Percentiles rank a stretch among this genome's conserved stretches.
These are phyloP conservation scores for Teratosphaeria viscida DNA, from an alignment of 2,329 filamentous ascomycete genomes.

Conservation along the genomic window DNA sequence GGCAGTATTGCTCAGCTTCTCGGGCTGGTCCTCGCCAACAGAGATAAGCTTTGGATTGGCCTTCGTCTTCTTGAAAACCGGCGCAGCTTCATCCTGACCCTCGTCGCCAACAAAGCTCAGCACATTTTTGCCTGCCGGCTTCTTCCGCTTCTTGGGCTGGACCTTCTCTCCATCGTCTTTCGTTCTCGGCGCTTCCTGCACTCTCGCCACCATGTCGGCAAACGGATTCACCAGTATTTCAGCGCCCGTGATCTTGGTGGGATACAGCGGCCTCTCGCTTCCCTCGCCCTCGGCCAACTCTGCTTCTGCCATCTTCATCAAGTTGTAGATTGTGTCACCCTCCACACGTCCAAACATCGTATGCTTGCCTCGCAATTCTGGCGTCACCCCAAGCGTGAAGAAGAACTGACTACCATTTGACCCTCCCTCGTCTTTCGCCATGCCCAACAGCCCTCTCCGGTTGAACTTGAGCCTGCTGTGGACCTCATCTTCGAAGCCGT, in stretches of 20 bases:
- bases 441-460: slow-evolving; percentile 78
- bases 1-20: slow-evolving; percentile 12
- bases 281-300: slow-evolving; percentile 65
- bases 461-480: slow-evolving; percentile 91
- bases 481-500: slow-evolving; percentile 77
- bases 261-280: slow-evolving; percentile 75
- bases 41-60: slow-evolving; percentile 66
- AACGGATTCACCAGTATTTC: slow-evolving; percentile 77
- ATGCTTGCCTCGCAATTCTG: slow-evolving; percentile 80
- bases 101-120: slow-evolving; percentile 66
- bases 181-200: slow-evolving; percentile 44
- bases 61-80: slow-evolving; percentile 63
- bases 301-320: slow-evolving; percentile 84
- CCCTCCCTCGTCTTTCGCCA: slow-evolving; percentile 78
- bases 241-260: slow-evolving; percentile 62
- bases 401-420: slow-evolving; percentile 97
- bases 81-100: slow-evolving; percentile 45
- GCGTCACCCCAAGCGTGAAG: slow-evolving; percentile 72
- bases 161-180: slow-evolving; percentile 35
- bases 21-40: slow-evolving; percentile 24
- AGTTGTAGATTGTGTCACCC: slow-evolving; percentile 90
- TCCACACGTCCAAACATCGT: slow-evolving; percentile 88
- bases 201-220: slow-evolving; percentile 64
- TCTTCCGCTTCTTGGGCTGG: slow-evolving; percentile 54
- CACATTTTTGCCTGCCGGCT: slow-evolving; percentile 64